Conservation (phyloP, 2,329 filamentous ascomycete genomes). For the Pseudogymnoascus destructans region DNA sequence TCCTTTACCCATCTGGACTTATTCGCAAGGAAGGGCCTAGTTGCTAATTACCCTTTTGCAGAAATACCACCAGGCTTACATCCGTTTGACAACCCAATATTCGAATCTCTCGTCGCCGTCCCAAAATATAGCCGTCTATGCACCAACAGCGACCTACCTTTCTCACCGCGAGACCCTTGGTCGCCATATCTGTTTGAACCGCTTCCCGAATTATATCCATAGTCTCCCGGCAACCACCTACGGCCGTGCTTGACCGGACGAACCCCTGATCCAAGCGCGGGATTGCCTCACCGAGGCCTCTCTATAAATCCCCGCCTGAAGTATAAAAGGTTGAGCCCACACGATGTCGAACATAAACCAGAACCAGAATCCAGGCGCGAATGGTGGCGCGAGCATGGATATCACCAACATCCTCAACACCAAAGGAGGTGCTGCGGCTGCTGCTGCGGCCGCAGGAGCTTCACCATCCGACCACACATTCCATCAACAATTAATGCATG, state of each 20-base stretch:
- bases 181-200: background rate
- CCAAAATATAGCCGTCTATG: background rate
- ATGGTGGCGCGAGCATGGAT: slow-evolving; percentile 21
- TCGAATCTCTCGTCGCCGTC: background rate
- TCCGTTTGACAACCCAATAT: background rate
- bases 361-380: background rate
- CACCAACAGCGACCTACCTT: background rate
- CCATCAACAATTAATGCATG: slow-evolving; percentile 25
- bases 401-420: slow-evolving; percentile 28
- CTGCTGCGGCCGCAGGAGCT: slow-evolving; percentile 19
- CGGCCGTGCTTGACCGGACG: slow-evolving; percentile 14
- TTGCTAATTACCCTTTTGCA: background rate
- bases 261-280: slow-evolving; percentile 25
- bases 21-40: background rate
- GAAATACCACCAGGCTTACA: background rate
- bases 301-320: slow-evolving; percentile 11
- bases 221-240: background rate
- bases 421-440: slow-evolving; percentile 23
- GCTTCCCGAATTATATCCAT: background rate
- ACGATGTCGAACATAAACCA: slow-evolving; percentile 9
- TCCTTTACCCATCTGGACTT: background rate
- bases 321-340: slow-evolving; percentile 18
- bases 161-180: background rate
- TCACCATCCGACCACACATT: slow-evolving; percentile 24
- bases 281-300: slow-evolving; percentile 1